These are phyloP conservation scores for Fagus sylvatica DNA, from an alignment of 306 rosid genomes.

Conservation along the genomic window DNA sequence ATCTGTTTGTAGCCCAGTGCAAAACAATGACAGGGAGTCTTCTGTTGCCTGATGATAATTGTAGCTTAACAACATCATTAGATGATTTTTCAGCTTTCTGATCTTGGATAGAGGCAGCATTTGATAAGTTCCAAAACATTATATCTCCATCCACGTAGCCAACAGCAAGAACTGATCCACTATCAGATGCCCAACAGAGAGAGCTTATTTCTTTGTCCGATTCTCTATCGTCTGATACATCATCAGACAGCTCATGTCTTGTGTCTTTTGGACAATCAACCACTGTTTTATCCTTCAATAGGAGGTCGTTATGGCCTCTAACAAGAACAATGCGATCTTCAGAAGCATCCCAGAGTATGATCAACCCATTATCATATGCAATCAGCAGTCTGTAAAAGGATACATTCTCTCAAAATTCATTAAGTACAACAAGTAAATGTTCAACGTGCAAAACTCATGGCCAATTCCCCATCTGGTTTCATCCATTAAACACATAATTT, in stretches of 20 bases:
- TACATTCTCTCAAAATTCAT: conserved; percentile 19
- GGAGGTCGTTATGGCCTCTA: conserved; percentile 64
- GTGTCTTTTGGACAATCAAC: conserved; percentile 37
- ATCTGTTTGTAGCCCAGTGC: conserved; percentile 56
- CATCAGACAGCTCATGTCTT: conserved; percentile 39
- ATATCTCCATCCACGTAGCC: conserved; percentile 94
- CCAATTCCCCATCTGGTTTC: background rate
- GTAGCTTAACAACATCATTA: conserved; percentile 67
- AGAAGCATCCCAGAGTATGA: conserved; percentile 86
- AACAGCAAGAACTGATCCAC: conserved; percentile 71
- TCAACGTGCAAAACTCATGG: background rate
- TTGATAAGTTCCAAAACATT: conserved; percentile 77
- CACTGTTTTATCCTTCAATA: conserved; percentile 42
- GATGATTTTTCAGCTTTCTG: conserved; percentile 40
- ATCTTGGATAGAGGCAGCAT: conserved; percentile 38
- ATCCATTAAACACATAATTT: background rate
- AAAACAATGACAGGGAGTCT: conserved; percentile 76
- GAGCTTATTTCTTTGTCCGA: conserved; percentile 79
- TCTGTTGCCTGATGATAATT: conserved; percentile 61
- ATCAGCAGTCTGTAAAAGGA: conserved; percentile 69
- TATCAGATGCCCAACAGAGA: conserved; percentile 80
- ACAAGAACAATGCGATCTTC: conserved; percentile 68
- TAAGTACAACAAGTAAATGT: background rate
- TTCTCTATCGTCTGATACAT: conserved; percentile 42
- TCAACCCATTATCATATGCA: conserved; percentile 77